A percentile compares a stretch with the other conserved stretches of the same genome.
Conservation (phyloP, 2,329 filamentous ascomycete genomes). For the Xylariales sp. region DNA sequence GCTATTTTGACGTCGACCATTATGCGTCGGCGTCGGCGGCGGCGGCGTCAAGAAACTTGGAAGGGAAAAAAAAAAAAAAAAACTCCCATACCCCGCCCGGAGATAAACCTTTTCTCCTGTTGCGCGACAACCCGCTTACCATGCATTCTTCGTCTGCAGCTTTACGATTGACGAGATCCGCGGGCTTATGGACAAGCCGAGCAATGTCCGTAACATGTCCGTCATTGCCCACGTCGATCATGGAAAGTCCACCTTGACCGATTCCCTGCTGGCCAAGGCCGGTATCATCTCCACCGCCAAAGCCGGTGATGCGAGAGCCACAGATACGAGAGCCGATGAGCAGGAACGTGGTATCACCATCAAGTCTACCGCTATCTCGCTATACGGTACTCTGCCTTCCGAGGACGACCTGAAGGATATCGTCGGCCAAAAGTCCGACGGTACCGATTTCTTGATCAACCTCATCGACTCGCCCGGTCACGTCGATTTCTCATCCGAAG, state of each 20-base stretch:
- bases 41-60: conserved; percentile 1
- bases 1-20: neutral
- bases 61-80: conserved; percentile 28
- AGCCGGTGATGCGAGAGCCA: conserved; percentile 95
- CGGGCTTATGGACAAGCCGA: conserved; percentile 77
- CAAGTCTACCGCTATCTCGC: conserved; percentile 99
- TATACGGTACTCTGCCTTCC: conserved; percentile 86
- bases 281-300: conserved; percentile 99
- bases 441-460: conserved; percentile 99
- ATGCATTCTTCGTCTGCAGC: conserved; percentile 65
- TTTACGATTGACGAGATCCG: conserved; percentile 98
- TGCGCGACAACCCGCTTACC: conserved; percentile 58
- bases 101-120: conserved; percentile 53
- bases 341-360: conserved; percentile 99
- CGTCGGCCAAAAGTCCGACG: conserved; percentile 84
- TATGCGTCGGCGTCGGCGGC: neutral
- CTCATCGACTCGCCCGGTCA: conserved; percentile 99
- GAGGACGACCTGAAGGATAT: conserved; percentile 95
- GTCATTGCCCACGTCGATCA: conserved; percentile 99
- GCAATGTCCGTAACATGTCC: conserved; percentile 93
- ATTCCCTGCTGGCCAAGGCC: conserved; percentile 98
- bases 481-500: conserved; percentile 99
- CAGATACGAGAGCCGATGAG: conserved; percentile 96
- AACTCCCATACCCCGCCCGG: conserved; percentile 52
- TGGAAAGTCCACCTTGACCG: conserved; percentile 99